These are phyloP conservation scores for Orobanche coerulescens DNA, from an alignment of 257 asterid genomes.

Conservation along the genomic window DNA sequence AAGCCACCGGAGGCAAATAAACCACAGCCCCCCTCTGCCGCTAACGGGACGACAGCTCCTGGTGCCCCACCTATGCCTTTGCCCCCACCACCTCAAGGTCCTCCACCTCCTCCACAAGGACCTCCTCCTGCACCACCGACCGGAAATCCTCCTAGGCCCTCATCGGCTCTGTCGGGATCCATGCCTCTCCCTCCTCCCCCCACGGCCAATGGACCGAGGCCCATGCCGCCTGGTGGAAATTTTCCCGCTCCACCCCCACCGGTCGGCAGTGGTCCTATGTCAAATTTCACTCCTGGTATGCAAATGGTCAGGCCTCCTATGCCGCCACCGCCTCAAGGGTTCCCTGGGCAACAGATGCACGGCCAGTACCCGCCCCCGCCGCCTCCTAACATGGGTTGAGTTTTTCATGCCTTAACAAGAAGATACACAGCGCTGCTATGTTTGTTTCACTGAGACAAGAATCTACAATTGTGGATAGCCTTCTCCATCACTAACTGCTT, in stretches of 20 bases:
- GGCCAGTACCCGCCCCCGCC: conserved; percentile 71
- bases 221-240: conserved; percentile 96
- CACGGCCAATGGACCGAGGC: conserved; percentile 74
- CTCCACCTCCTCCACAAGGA: conserved; percentile 76
- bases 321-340: conserved; percentile 74
- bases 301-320: conserved; percentile 84
- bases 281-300: conserved; percentile 72
- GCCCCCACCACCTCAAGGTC: conserved; percentile 81
- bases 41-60: conserved; percentile 57
- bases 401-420: background rate
- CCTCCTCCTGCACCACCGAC: conserved; percentile 43
- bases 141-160: conserved; percentile 53
- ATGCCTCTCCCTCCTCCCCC: conserved; percentile 68
- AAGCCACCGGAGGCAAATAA: conserved; percentile 75
- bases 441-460: background rate
- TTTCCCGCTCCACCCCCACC: conserved; percentile 95
- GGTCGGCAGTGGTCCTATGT: conserved; percentile 61
- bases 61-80: conserved; percentile 47
- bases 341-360: conserved; percentile 65
- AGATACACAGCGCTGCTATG: background rate
- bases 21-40: conserved; percentile 49
- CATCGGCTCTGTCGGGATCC: conserved; percentile 32
- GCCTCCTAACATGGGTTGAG: conserved; percentile 66
- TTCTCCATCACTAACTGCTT: background rate
- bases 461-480: background rate